phyloP scores from a whole-genome alignment of 1,139 yeast species.

The Yamadazyma spencermartinsiae region DNA sequence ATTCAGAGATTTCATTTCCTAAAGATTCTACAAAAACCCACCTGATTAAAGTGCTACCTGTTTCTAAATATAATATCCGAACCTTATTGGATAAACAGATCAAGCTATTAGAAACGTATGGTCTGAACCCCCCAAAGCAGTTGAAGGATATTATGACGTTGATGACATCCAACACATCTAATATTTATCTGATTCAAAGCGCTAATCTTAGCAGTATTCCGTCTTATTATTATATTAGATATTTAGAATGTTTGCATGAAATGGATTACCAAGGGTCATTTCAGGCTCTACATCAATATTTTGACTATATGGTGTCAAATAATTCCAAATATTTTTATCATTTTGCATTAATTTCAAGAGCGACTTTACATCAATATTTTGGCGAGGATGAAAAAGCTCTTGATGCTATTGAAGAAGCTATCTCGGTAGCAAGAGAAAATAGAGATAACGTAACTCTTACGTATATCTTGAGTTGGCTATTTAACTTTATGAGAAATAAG shows the following conservation, averaged over 20 bases:
- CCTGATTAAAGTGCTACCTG: conserved; percentile 25
- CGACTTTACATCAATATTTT: conserved; percentile 75
- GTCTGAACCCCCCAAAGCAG: conserved; percentile 51
- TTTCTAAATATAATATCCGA: conserved; percentile 56
- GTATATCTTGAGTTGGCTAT: conserved; percentile 77
- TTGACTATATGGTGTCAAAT: conserved; percentile 81
- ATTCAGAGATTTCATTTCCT: conserved; percentile 18
- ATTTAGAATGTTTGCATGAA: conserved; percentile 59
- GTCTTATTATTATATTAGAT: conserved; percentile 62
- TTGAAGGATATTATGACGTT: conserved; percentile 44
- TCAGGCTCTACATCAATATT: conserved; percentile 73
- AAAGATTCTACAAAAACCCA: conserved; percentile 15
- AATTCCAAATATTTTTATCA: conserved; percentile 70
- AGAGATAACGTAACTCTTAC: conserved; percentile 74
- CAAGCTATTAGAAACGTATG: conserved; percentile 52
- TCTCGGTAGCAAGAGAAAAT: conserved; percentile 83
- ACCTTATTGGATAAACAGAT: conserved; percentile 57
- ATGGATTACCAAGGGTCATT: conserved; percentile 76
- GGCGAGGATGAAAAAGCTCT: conserved; percentile 75
- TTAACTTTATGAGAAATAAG: conserved; percentile 64
- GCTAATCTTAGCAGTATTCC: conserved; percentile 54
- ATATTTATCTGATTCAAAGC: conserved; percentile 44
- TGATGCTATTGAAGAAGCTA: conserved; percentile 83
- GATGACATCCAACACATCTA: conserved; percentile 45
- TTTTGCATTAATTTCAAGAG: conserved; percentile 77